Percentiles rank a stretch among this genome's conserved stretches.
Conservation (phyloP, 768 basidiomycete species). For the Boletus patriciae region DNA sequence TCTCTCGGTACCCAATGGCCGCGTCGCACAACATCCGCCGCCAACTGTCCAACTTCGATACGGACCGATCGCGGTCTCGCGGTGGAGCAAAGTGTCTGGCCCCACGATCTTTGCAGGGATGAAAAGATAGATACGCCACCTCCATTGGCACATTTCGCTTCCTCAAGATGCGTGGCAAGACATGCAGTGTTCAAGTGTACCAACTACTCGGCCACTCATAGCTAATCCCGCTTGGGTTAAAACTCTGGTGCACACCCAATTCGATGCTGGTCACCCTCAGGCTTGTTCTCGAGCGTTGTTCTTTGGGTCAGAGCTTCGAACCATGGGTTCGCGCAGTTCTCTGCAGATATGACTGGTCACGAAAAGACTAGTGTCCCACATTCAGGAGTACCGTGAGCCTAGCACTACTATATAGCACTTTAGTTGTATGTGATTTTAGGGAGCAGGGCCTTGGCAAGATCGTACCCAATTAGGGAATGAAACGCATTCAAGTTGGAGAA, state of each 20-base stretch:
- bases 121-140: conserved; percentile 49
- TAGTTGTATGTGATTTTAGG: conserved; percentile 18
- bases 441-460: conserved; percentile 28
- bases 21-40: conserved; percentile 19
- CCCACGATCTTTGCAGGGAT: conserved; percentile 62
- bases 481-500: conserved; percentile 38
- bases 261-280: not conserved
- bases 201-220: conserved; percentile 1
- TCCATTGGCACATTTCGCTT: not conserved
- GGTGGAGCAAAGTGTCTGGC: conserved; percentile 74
- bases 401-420: conserved; percentile 15
- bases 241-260: conserved; percentile 6
- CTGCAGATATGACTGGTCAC: not conserved
- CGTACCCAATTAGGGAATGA: conserved; percentile 32
- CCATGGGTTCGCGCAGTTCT: not conserved
- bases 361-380: conserved; percentile 11
- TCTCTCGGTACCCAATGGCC: conserved; percentile 23
- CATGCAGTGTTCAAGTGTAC: conserved; percentile 5
- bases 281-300: not conserved
- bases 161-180: conserved; percentile 5
- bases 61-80: conserved; percentile 62
- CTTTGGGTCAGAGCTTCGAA: conserved; percentile 7
- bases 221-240: not conserved
- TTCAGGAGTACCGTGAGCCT: conserved; percentile 11
- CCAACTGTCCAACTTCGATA: conserved; percentile 41